Percentiles rank a stretch among this genome's conserved stretches.
Evolutionary conservation across 495 filamentous ascomycete genomes (phyloP).

Genomic region (Podospora anserina): DNA sequence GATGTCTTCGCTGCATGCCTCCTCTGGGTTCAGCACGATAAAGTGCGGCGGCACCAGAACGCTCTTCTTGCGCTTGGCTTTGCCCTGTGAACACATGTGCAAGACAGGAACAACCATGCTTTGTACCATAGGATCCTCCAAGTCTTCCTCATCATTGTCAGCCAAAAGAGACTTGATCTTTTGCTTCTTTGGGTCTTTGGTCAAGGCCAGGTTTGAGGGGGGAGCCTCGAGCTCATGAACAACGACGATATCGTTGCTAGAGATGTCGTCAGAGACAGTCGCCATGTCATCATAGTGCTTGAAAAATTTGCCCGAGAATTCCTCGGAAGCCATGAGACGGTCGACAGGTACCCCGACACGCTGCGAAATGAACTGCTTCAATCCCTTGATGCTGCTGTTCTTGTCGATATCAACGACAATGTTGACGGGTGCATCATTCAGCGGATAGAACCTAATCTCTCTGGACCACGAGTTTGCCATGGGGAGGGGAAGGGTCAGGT

Average conservation of each 20-base stretch:
- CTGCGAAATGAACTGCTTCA: constrained; percentile 74
- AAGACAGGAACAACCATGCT: constrained; percentile 76
- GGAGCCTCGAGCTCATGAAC: constrained; percentile 75
- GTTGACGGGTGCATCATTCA: constrained; percentile 60
- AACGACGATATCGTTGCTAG: constrained; percentile 59
- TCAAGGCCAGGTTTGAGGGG: constrained; percentile 68
- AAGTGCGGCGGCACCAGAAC: constrained; percentile 44
- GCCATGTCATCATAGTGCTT: constrained; percentile 68
- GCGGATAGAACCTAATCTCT: constrained; percentile 68
- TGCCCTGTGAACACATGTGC: constrained; percentile 48
- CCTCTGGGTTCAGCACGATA: constrained; percentile 48
- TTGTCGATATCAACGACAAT: constrained; percentile 86
- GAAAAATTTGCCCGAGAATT: constrained; percentile 78
- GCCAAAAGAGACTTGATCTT: constrained; percentile 43
- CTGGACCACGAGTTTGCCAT: constrained; percentile 74
- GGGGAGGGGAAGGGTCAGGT: constrained; percentile 84
- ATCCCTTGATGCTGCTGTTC: constrained; percentile 62
- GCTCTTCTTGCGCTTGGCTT: constrained; percentile 14
- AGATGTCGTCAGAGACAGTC: constrained; percentile 67
- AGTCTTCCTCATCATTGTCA: constrained; percentile 57
- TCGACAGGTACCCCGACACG: constrained; percentile 59
- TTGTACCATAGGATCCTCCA: constrained; percentile 64
- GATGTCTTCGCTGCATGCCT: constrained; percentile 47
- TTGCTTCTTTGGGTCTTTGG: constrained; percentile 47
- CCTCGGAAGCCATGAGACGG: constrained; percentile 69